These are phyloP conservation scores for Suhomyces sp. DNA, from an alignment of 805 yeast genomes.

Conservation along the genomic window DNA sequence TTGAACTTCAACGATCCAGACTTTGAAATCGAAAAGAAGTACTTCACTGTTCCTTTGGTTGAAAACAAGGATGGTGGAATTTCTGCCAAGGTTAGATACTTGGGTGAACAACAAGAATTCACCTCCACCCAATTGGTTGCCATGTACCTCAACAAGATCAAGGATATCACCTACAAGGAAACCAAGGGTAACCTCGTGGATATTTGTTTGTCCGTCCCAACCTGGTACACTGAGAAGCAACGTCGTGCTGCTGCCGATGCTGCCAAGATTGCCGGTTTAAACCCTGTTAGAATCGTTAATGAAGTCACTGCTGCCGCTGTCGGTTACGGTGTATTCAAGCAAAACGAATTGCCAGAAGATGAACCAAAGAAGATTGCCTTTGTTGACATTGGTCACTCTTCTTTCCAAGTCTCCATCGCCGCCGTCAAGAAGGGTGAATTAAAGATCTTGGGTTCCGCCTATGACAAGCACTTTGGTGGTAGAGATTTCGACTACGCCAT, in stretches of 20 bases:
- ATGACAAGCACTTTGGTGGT: conserved; percentile 97
- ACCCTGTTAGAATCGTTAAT: conserved; percentile 97
- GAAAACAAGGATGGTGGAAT: conserved; percentile 71
- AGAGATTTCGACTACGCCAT: conserved; percentile 93
- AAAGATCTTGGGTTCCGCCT: conserved; percentile 87
- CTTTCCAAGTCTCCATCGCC: conserved; percentile 86
- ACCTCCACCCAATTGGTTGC: conserved; percentile 89
- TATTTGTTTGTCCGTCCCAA: conserved; percentile 93
- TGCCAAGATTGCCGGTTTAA: conserved; percentile 91
- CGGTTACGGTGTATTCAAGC: conserved; percentile 97
- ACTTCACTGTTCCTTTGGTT: conserved; percentile 68
- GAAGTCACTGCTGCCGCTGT: conserved; percentile 99
- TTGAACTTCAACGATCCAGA: conserved; percentile 74
- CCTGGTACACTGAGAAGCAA: conserved; percentile 95
- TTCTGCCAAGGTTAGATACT: conserved; percentile 82
- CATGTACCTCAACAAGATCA: conserved; percentile 91
- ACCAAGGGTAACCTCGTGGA: conserved; percentile 80
- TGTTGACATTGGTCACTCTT: conserved; percentile 95
- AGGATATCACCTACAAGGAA: conserved; percentile 75
- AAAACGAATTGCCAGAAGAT: conserved; percentile 89
- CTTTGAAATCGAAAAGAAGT: conserved; percentile 69
- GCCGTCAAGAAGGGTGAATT: conserved; percentile 95
- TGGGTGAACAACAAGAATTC: conserved; percentile 75
- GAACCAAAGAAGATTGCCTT: conserved; percentile 87
- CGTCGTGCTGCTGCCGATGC: conserved; percentile 97